These are phyloP conservation scores for Prunus mume DNA, from an alignment of 306 rosid genomes.

Conservation along the genomic window DNA sequence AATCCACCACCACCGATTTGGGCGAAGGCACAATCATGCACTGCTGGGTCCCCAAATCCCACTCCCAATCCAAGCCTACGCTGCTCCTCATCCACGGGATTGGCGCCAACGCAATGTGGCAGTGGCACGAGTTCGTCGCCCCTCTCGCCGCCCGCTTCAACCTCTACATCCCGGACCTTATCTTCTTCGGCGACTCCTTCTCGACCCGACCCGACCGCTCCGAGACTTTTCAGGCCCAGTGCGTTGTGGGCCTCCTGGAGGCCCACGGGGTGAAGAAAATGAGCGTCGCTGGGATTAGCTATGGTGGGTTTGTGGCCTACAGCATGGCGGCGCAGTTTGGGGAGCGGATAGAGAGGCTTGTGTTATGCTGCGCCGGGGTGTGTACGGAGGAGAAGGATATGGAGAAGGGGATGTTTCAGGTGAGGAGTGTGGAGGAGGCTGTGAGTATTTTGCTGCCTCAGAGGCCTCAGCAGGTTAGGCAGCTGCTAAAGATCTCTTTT, in stretches of 20 bases:
- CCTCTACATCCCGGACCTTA: constrained; percentile 79
- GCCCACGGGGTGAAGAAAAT: constrained; percentile 44
- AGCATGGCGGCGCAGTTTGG: constrained; percentile 75
- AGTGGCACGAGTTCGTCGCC: constrained; percentile 64
- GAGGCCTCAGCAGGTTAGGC: constrained; percentile 53
- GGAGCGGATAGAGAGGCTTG: constrained; percentile 61
- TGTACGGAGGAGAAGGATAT: constrained; percentile 71
- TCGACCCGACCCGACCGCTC: constrained; percentile 60
- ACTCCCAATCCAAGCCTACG: constrained; percentile 41
- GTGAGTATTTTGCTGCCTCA: constrained; percentile 55
- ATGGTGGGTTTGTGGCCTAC: constrained; percentile 87
- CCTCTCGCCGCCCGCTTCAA: constrained; percentile 66
- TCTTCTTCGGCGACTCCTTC: constrained; percentile 80
- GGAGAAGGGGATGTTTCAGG: constrained; percentile 70
- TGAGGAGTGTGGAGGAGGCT: constrained; percentile 67
- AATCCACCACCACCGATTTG: constrained; percentile 72
- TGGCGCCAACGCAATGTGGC: constrained; percentile 99
- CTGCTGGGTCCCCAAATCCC: constrained; percentile 72
- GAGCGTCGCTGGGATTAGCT: constrained; percentile 65
- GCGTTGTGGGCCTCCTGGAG: constrained; percentile 55
- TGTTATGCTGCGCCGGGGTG: constrained; percentile 78
- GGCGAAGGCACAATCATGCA: constrained; percentile 79
- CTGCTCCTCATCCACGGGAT: constrained; percentile 79
- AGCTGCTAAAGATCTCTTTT: constrained; percentile 55
- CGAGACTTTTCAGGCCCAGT: constrained; percentile 71